phyloP scores from a whole-genome alignment of 129 eudicot genomes.

The Kitagawia praeruptora region DNA sequence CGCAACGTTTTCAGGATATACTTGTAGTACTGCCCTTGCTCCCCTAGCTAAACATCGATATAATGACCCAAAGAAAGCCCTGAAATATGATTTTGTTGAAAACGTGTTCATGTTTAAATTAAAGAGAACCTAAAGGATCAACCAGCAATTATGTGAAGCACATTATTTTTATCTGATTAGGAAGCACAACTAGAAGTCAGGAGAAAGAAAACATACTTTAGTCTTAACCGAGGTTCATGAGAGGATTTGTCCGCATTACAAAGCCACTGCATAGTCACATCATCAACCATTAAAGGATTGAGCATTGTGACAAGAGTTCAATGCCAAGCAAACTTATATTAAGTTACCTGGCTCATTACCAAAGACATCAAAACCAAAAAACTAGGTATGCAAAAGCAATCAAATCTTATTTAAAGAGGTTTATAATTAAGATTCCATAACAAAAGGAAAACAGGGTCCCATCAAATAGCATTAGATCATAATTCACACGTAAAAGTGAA shows the following conservation, averaged over 20 bases:
- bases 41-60: conserved; percentile 84
- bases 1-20: conserved; percentile 78
- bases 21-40: conserved; percentile 78
- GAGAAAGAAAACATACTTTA: conserved; percentile 50
- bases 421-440: not conserved
- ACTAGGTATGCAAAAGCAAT: not conserved
- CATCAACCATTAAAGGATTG: not conserved
- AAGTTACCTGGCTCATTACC: not conserved
- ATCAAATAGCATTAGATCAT: not conserved
- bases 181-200: not conserved
- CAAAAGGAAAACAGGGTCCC: not conserved
- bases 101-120: not conserved
- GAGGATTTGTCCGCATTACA: conserved; percentile 98
- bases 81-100: conserved; percentile 19
- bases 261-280: conserved; percentile 60
- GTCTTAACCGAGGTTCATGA: conserved; percentile 89
- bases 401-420: not conserved
- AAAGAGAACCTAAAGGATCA: conserved; percentile 1
- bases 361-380: not conserved
- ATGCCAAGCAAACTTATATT: not conserved
- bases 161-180: not conserved
- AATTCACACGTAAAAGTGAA: not conserved
- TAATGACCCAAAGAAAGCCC: conserved; percentile 91
- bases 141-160: not conserved
- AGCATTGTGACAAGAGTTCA: not conserved